Conservation (phyloP, 768 basidiomycete species). For the Russula foetens region DNA sequence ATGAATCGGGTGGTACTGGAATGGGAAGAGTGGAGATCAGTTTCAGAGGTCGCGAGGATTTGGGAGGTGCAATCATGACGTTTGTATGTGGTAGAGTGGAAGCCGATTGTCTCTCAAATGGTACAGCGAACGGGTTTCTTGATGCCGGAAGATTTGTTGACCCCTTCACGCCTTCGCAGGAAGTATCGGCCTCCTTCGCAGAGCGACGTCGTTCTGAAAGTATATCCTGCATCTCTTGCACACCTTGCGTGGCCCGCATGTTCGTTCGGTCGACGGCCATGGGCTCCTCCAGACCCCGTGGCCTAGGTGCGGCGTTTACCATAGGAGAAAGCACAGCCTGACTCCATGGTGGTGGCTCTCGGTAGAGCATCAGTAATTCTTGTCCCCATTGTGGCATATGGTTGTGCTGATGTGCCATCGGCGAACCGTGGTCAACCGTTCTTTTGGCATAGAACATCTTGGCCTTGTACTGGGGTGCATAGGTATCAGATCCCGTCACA, state of each 20-base stretch:
- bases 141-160: not conserved
- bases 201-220: constrained; percentile 1
- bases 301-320: not conserved
- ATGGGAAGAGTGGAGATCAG: constrained; percentile 9
- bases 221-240: constrained; percentile 1
- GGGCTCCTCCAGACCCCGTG: not conserved
- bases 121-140: constrained; percentile 5
- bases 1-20: constrained; percentile 1
- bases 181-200: not conserved
- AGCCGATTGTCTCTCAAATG: not conserved
- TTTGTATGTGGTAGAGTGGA: not conserved
- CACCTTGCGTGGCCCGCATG: not conserved
- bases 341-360: constrained; percentile 19
- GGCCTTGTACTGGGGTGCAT: not conserved
- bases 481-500: not conserved
- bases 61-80: not conserved
- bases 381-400: constrained; percentile 11
- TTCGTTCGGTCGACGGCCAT: not conserved
- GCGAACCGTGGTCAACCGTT: not conserved
- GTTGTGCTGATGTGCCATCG: not conserved
- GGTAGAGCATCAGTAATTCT: constrained; percentile 18
- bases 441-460: constrained; percentile 1
- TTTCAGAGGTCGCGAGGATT: constrained; percentile 1
- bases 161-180: not conserved
- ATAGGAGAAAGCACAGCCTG: constrained; percentile 3